Base-by-base conservation (phyloP, 148 eudicot species). In the Persicaria tinctoria region DNA sequence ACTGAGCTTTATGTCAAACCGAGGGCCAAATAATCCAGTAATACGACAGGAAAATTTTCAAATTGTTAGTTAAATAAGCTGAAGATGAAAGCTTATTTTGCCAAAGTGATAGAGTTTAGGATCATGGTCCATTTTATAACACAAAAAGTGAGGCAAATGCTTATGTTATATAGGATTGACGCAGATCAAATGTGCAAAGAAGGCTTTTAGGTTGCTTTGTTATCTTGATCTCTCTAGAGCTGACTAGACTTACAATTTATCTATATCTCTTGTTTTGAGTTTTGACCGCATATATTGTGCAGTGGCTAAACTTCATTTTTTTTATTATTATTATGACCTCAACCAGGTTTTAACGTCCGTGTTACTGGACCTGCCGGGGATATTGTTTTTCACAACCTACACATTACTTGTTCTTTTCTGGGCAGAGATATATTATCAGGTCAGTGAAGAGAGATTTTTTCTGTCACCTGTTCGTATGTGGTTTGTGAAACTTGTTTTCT, bases 381-480 rank as follows among this genome's bases (percentile, higher is more conserved):
- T 94, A 75, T 82, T 94, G 17, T 94, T 94, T 78, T 94, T 94
- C 80, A 87, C 98, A 12, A 92, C 98, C 50, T 94, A 88, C 82
- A 90, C 98, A 11, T 86, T 94, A 63, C 93, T 94, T 83, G 96
- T 94, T 74, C 92, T 91, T 64, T 94, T 94, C 74, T 94, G 98
- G 98, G 98, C 98, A 66, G 97, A 90, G 88, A 94, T 94, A 80
- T 94, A 92, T 85, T 90, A 90, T 83, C 98, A 92, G 97, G 97
- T 80, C 70, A 66, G 48, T 66, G 18, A 66, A 66, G 18, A 5
- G 16, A 38, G 18, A 41, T 57, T 0, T 55, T 55, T 55, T 55
- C 63, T 20, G 63, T 18, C 63, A 57, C 20, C 63, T 57, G 63
- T 38, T 57, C 63, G n/a, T 57, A 18, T 57, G 32, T 57, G 63